phyloP scores from a whole-genome alignment of 2,329 filamentous ascomycete species.

The Cladophialophora immunda region DNA sequence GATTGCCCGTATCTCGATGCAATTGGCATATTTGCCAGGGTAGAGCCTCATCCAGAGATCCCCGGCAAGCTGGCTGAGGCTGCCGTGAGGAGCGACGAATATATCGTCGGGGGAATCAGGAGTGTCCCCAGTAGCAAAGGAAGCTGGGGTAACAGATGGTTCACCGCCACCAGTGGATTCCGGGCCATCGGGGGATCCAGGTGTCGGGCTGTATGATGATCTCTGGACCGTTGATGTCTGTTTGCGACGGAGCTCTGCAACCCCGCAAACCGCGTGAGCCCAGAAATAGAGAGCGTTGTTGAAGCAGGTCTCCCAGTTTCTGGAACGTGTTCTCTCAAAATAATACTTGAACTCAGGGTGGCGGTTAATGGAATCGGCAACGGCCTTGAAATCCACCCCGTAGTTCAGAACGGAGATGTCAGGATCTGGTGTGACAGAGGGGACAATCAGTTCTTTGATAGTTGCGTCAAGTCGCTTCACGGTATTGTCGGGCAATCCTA shows the following conservation, averaged over 20 bases:
- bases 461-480: background rate
- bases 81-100: background rate
- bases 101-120: background rate
- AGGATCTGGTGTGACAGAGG: background rate
- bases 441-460: background rate
- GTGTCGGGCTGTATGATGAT: background rate
- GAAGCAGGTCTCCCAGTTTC: background rate
- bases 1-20: background rate
- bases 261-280: background rate
- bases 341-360: background rate
- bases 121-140: background rate
- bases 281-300: conserved; percentile 1
- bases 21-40: background rate
- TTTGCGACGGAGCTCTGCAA: background rate
- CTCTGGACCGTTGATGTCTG: background rate
- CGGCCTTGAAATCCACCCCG: background rate
- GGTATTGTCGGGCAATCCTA: background rate
- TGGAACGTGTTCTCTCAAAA: conserved; percentile 1
- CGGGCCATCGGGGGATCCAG: background rate
- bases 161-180: background rate
- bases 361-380: background rate
- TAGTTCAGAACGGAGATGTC: background rate
- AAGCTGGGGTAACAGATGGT: background rate
- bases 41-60: background rate
- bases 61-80: background rate